Base-by-base conservation (phyloP, 164 flowering plant genomes). In the Piper longum region DNA sequence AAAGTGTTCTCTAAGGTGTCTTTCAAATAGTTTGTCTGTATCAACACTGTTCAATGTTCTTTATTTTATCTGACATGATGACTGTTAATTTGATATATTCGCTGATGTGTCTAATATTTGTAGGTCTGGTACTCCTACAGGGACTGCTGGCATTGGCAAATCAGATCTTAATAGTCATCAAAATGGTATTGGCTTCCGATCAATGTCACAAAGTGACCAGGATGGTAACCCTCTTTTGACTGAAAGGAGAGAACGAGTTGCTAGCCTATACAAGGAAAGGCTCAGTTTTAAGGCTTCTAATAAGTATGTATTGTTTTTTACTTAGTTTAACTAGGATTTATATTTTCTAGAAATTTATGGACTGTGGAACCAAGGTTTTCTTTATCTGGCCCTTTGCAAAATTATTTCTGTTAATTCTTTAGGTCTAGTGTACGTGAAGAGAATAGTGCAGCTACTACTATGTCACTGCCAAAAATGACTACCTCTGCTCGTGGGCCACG, bases 201-300 rank as follows among this genome's bases (percentile, higher is more conserved):
- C 88, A 16, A 48, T 74, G 40, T 68, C 79, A 44, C 78, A 79
- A 80, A 66, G 67, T 71, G 92, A 91, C 36, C 82, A 70, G 59
- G 98, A 87, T 12, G 81, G 62, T 69, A 73, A 57, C 61, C 70
- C 85, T 64, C 73, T 78, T 70, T 73, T 67, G 56, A 74, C 55
- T 72, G 95, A 91, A 58, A 77, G 73, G 77, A 85, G 80, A 74
- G 96, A 85, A 45, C 83, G 81, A 51, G 63, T 78, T 66, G 58
- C 61, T 73, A 77, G 78, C 69, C 71, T 79, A 19, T 95, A 91
- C 26, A 91, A 84, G 69, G 96, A 91, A 71, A 80, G 83, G 67
- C 74, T 79, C 78, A 85, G 81, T 64, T 64, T 79, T 64, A 85
- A 82, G 74, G 74, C 81, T 62, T 68, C 77, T 63, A 85, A 84